These are phyloP conservation scores for Cladochytrium replicatum DNA, from an alignment of 192 early-diverging fungal species.

Conservation along the genomic window DNA sequence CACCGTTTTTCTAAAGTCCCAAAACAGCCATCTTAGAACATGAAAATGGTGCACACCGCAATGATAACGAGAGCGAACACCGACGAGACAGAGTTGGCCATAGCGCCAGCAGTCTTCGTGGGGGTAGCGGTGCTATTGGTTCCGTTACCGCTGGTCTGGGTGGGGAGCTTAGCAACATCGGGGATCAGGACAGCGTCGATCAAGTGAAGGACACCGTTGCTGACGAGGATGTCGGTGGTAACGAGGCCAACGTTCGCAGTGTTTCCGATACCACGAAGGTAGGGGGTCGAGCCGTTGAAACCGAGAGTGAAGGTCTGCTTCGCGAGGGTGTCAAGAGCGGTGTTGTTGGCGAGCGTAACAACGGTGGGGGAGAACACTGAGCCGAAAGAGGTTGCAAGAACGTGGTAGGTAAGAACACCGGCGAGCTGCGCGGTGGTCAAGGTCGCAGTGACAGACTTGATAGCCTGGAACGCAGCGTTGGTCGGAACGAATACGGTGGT, in stretches of 20 bases:
- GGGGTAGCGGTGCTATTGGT: too few species aligned
- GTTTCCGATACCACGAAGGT: conserved; percentile 1
- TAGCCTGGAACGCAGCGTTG: conserved; percentile 28
- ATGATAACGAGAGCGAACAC: too few species aligned
- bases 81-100: too few species aligned
- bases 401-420: conserved; percentile 25
- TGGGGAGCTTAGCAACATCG: neutral
- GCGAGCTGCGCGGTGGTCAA: conserved; percentile 14
- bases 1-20: too few species aligned
- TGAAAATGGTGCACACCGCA: too few species aligned
- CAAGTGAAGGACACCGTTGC: conserved; percentile 15
- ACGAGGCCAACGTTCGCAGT: conserved; percentile 1
- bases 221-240: conserved; percentile 4
- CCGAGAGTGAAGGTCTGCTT: neutral
- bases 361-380: neutral
- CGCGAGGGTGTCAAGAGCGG: conserved; percentile 3
- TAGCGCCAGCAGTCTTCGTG: too few species aligned
- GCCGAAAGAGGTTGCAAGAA: conserved; percentile 3
- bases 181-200: conserved; percentile 17
- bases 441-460: conserved; percentile 5
- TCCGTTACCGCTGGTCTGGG: too few species aligned
- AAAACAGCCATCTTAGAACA: too few species aligned
- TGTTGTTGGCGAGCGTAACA: conserved; percentile 4
- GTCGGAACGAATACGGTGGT: conserved; percentile 38
- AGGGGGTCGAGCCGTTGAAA: neutral